Percentiles rank a stretch among this genome's conserved stretches.
These are phyloP conservation scores for Aciculosporium take DNA, from an alignment of 2,329 filamentous ascomycete species.

Conservation along the genomic window DNA sequence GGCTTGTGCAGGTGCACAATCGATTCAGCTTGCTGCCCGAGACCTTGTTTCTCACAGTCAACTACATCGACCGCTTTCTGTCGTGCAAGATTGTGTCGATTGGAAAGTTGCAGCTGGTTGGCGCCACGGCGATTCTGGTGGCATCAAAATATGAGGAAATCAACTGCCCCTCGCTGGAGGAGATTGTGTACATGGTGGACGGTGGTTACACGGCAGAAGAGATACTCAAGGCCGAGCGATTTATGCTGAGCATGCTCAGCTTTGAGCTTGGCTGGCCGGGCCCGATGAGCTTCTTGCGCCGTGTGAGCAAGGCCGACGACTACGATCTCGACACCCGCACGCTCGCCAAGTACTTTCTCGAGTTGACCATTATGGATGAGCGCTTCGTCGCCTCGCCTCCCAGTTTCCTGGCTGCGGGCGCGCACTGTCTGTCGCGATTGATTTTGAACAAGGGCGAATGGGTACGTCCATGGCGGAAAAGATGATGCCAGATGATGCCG, in stretches of 20 bases:
- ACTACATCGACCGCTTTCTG: constrained; percentile 94
- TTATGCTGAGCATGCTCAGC: constrained; percentile 93
- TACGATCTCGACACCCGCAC: constrained; percentile 94
- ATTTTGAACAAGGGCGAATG: constrained; percentile 87
- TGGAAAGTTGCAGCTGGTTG: constrained; percentile 87
- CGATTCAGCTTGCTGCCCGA: constrained; percentile 86
- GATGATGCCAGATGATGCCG: too few species aligned
- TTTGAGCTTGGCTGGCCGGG: constrained; percentile 98
- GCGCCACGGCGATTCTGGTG: constrained; percentile 87
- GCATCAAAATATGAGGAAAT: constrained; percentile 99
- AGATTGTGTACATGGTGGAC: constrained; percentile 98
- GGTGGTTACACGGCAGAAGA: constrained; percentile 78
- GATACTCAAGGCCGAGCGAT: constrained; percentile 91
- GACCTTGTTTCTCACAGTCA: constrained; percentile 86
- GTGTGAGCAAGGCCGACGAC: constrained; percentile 96
- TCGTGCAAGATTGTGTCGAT: constrained; percentile 90
- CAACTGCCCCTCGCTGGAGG: constrained; percentile 85
- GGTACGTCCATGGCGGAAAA: constrained; percentile 58
- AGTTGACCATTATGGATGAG: constrained; percentile 95
- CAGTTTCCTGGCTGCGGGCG: constrained; percentile 80
- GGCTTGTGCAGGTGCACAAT: constrained; percentile 90
- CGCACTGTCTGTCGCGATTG: constrained; percentile 79
- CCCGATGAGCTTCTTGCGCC: constrained; percentile 92
- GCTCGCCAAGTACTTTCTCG: constrained; percentile 92
- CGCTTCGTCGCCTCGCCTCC: constrained; percentile 84